These are phyloP conservation scores for Lagenaria siceraria DNA, from an alignment of 306 rosid genomes.

Conservation along the genomic window DNA sequence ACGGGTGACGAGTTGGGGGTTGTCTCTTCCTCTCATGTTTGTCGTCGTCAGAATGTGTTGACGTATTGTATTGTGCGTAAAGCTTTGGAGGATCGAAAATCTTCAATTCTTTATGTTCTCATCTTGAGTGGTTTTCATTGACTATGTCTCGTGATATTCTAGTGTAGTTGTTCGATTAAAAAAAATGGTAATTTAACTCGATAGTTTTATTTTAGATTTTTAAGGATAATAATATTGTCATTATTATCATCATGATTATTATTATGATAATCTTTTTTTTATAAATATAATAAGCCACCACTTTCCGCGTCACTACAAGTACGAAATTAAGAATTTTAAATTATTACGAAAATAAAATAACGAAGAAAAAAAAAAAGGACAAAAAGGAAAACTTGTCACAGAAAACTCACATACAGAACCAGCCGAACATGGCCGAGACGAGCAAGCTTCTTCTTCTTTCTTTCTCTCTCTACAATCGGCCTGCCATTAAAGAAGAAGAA, in stretches of 20 bases:
- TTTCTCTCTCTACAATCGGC: conserved; percentile 3
- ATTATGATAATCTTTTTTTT: neutral
- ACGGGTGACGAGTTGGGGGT: too few relatives aligned
- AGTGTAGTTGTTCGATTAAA: too few relatives aligned
- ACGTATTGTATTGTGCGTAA: too few relatives aligned
- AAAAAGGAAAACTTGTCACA: conserved; percentile 1
- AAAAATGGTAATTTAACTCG: too few relatives aligned
- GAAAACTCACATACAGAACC: neutral
- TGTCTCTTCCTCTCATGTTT: too few relatives aligned
- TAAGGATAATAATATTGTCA: neutral
- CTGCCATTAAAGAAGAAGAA: neutral
- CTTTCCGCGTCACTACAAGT: neutral
- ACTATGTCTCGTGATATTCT: too few relatives aligned
- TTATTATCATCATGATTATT: too few relatives aligned
- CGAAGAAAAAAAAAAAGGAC: neutral
- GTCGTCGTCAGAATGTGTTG: too few relatives aligned
- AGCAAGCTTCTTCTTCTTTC: conserved; percentile 19
- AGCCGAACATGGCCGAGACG: conserved; percentile 50
- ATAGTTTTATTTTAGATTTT: too few relatives aligned
- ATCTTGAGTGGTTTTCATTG: too few relatives aligned
- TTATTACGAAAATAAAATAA: neutral
- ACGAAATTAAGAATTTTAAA: neutral
- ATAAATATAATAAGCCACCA: neutral
- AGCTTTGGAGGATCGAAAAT: too few relatives aligned
- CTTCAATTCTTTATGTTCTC: too few relatives aligned